Evolutionary conservation across 192 early-diverging fungal species (phyloP), one percentile per base, ranked within the genome.

Genomic region (Gigaspora rosea): DNA sequence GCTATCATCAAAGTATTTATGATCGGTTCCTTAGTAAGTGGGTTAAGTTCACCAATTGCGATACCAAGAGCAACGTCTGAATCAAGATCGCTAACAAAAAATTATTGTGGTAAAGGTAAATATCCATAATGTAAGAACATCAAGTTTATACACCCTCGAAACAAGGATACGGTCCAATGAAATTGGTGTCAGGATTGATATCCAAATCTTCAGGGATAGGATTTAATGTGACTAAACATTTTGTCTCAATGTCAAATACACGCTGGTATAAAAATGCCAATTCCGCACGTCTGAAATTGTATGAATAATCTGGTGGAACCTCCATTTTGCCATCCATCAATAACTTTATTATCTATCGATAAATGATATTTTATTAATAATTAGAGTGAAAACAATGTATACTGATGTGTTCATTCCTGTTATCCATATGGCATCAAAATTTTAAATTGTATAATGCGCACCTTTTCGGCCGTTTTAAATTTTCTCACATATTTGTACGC

Each of bases 201-300:
- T 79, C 63, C 3, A 92, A 77, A 0, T 80, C 77, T 5, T 76
- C 77, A 0, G 88, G 86, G 0, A 91, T 52, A 13, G 89, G 78
- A 22, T 82, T 88, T 33, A 98, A 82, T 58, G 86, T 86, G 4
- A 85, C 88, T 70, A 94, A 78, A 0, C 72, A 20, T 12, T 83
- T 77, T 2, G 78, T 54, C 1, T 59, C 56, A 1, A 94, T 91
- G 75, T 95, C 92, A 79, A 92, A 99, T 4, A 99, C 97, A 0
- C 92, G 86, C 71, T 98, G 96, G 79, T 95, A 92, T 50, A 90
- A 79, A 83, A 99, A 99, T 0, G 95, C 96, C 6, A 91, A 80
- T 41, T 98, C 92, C 2, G 98, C 97, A 35, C 88, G 81, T 18
- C 80, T 77, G 71, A 95, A 97, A 5, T 82, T 78, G 3, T 86